phyloP scores from a whole-genome alignment of 441 rosid genomes.

The Aleurites moluccanus region DNA sequence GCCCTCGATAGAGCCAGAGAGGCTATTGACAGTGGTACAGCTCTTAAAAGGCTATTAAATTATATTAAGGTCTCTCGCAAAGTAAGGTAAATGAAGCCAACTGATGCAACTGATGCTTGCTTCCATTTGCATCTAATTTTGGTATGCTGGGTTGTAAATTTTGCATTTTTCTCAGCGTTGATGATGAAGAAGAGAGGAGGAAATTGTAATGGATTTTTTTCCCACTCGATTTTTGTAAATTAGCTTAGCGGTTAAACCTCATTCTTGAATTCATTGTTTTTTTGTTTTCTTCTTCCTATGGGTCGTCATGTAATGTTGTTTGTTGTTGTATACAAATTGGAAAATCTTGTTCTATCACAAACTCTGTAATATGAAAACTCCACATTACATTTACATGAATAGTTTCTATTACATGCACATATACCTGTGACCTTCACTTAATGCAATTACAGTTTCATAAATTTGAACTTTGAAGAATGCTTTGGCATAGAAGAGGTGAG shows the following conservation, averaged over 20 bases:
- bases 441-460: too few species aligned
- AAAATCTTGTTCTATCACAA: background rate
- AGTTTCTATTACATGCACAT: too few species aligned
- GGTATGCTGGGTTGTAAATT: background rate
- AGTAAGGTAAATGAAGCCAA: conserved; percentile 33
- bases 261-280: background rate
- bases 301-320: background rate
- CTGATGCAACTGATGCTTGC: background rate
- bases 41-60: conserved; percentile 64
- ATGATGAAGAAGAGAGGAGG: background rate
- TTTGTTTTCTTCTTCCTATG: background rate
- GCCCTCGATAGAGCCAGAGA: conserved; percentile 93
- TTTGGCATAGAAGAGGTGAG: too few species aligned
- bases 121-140: background rate
- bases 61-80: conserved; percentile 73
- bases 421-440: too few species aligned
- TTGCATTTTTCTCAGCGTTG: background rate
- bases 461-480: too few species aligned
- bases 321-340: background rate
- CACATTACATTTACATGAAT: too few species aligned
- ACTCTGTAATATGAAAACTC: too few species aligned
- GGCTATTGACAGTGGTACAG: conserved; percentile 88
- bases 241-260: background rate
- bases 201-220: background rate
- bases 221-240: background rate